Conservation (phyloP, 176 grass and related monocot genomes). For the Avena atlantica region DNA sequence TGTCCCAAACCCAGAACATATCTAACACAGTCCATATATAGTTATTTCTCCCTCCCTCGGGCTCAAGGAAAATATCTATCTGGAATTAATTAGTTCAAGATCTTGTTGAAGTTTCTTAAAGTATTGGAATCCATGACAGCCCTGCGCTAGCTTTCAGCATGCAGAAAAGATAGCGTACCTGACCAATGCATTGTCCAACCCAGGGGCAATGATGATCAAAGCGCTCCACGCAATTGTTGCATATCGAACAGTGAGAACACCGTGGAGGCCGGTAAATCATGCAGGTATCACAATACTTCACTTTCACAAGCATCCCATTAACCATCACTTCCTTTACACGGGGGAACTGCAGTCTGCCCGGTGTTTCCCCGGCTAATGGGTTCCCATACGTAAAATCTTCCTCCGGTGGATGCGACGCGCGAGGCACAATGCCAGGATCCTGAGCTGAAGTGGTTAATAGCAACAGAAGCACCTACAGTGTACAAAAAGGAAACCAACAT, state of each 20-base stretch:
- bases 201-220: constrained; percentile 98
- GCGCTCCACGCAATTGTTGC: constrained; percentile 92
- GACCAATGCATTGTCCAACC: constrained; percentile 96
- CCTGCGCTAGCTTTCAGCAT: constrained; percentile 3
- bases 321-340: constrained; percentile 72
- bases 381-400: constrained; percentile 75
- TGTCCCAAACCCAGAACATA: neutral
- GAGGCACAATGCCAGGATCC: constrained; percentile 84
- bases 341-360: constrained; percentile 61
- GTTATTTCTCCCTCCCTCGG: neutral
- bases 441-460: constrained; percentile 70
- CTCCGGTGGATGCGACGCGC: constrained; percentile 72
- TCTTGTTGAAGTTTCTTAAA: neutral
- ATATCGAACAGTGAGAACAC: constrained; percentile 89
- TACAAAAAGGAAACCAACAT: neutral
- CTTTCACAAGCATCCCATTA: constrained; percentile 65
- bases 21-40: neutral
- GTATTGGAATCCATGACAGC: neutral
- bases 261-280: constrained; percentile 88
- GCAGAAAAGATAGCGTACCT: constrained; percentile 51
- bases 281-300: constrained; percentile 93
- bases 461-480: constrained; percentile 67
- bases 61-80: constrained; percentile 12
- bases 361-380: constrained; percentile 52
- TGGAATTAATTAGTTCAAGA: constrained; percentile 2